Evolutionary conservation across 805 yeast species (phyloP), one percentile per base, ranked within the genome.

Genomic region (Candida loeiensis): DNA sequence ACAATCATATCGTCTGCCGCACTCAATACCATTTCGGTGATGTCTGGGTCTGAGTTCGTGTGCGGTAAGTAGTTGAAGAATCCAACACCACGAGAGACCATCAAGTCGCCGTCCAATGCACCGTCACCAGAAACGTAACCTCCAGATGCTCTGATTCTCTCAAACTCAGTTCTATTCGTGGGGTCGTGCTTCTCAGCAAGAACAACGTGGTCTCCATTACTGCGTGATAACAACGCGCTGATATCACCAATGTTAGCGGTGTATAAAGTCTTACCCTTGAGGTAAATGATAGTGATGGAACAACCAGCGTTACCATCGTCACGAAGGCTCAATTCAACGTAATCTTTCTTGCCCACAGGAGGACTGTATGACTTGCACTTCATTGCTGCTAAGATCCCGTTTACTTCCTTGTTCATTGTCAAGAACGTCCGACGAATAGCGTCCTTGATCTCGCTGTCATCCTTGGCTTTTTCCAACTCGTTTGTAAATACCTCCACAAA

Each of bases 231-330:
- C 36, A 93, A 69, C 1, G 88, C 90, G 73, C 82, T 83, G 2
- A 87, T 80, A 54, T 93, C 97, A 53, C 99, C 99, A 40, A 87
- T 77, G 47, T 90, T 90, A 2, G 96, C 96, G 17, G 89, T 74
- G 58, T 82, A 88, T 16, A 89, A 58, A 40, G 69, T 73, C 38
- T 76, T 76, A 14, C 82, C 95, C 45, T 78, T 79, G 50, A 91
- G 73, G 58, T 87, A 93, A 11, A 88, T 70, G 9, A 88, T 79
- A 0, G 96, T 82, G 0, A 88, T 85, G 45, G 95, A 79, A 32
- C 95, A 84, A 9, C 99, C 99, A 12, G 90, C 78, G 28, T 74
- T 61, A 3, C 80, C 77, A 58, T 91, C 98, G 16, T 63, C 80
- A n/a, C 65, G 56, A 30, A 85, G 56, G 8, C 69, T 67, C 28